Percentiles rank a stretch among this genome's conserved stretches.
These are phyloP conservation scores for Sphaerulina musiva DNA, from an alignment of 2,329 filamentous ascomycete genomes.

Conservation along the genomic window DNA sequence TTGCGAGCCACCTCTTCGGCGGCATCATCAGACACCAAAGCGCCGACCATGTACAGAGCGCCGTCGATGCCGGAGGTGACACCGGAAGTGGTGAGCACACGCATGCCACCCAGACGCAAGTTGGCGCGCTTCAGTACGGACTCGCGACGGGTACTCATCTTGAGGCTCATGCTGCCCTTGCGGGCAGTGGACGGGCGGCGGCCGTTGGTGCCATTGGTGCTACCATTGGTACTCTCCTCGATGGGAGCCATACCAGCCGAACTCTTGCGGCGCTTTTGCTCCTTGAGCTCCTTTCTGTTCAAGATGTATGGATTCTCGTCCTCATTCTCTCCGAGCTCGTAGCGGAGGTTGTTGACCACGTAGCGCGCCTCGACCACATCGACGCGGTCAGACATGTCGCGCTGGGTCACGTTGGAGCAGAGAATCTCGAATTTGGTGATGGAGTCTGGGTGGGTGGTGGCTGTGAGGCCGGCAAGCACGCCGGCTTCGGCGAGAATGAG, in stretches of 20 bases:
- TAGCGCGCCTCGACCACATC: conserved; percentile 80
- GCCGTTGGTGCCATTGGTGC: conserved; percentile 26
- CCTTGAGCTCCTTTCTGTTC: conserved; percentile 54
- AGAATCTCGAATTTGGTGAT: conserved; percentile 75
- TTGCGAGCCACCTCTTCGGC: conserved; percentile 67
- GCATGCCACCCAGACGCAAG: conserved; percentile 61
- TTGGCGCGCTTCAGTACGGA: conserved; percentile 71
- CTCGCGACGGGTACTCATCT: conserved; percentile 66
- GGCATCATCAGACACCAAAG: conserved; percentile 69
- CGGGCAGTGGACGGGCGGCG: conserved; percentile 44
- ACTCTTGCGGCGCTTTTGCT: conserved; percentile 41
- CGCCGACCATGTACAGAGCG: conserved; percentile 75
- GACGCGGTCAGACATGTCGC: conserved; percentile 67
- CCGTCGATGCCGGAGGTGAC: conserved; percentile 77
- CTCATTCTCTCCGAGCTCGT: conserved; percentile 69
- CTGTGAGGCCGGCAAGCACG: conserved; percentile 69
- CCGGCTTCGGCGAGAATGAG: conserved; percentile 71
- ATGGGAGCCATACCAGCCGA: conserved; percentile 32
- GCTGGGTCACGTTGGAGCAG: conserved; percentile 65
- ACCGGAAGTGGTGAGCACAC: conserved; percentile 75
- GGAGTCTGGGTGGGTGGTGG: conserved; percentile 75
- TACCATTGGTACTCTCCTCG: conserved; percentile 27
- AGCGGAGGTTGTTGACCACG: conserved; percentile 85
- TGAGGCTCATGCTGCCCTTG: conserved; percentile 79
- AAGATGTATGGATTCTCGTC: conserved; percentile 80